Evolutionary conservation across 345 rosid genomes (phyloP).

Genomic region (Acer negundo): DNA sequence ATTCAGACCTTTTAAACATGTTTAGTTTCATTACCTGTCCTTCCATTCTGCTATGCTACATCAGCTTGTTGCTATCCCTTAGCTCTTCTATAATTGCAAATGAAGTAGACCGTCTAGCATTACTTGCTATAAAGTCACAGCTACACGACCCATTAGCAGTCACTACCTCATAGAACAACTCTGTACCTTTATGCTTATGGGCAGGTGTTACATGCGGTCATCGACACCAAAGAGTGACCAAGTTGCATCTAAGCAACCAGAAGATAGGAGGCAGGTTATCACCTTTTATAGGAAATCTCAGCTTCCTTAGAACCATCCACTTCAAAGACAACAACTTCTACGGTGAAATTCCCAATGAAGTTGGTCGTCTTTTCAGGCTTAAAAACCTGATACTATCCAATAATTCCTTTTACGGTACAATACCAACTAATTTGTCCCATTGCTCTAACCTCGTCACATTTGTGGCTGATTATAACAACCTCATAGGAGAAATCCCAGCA

Average conservation of each 20-base stretch:
- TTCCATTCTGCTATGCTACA: no score
- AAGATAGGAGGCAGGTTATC: neutral
- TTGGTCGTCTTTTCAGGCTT: constrained; percentile 16
- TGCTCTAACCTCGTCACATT: no score
- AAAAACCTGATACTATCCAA: neutral
- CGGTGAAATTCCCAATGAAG: constrained; percentile 12
- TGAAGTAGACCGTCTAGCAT: constrained; percentile 1
- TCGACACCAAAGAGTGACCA: neutral
- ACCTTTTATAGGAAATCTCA: neutral
- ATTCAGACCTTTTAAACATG: no score
- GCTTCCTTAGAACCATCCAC: neutral
- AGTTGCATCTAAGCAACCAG: neutral
- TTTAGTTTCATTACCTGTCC: no score
- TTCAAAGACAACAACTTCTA: neutral
- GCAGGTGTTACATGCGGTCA: neutral
- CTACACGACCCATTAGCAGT: neutral
- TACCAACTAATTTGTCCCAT: no score
- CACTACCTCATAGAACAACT: neutral
- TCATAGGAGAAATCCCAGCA: neutral
- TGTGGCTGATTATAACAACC: neutral
- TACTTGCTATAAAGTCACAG: neutral
- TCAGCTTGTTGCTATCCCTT: no score
- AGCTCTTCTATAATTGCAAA: neutral
- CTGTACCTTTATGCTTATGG: neutral
- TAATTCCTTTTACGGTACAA: neutral